Evolutionary conservation across 2,329 filamentous ascomycete species (phyloP).

Genomic region (Ophiocordyceps robertsii): DNA sequence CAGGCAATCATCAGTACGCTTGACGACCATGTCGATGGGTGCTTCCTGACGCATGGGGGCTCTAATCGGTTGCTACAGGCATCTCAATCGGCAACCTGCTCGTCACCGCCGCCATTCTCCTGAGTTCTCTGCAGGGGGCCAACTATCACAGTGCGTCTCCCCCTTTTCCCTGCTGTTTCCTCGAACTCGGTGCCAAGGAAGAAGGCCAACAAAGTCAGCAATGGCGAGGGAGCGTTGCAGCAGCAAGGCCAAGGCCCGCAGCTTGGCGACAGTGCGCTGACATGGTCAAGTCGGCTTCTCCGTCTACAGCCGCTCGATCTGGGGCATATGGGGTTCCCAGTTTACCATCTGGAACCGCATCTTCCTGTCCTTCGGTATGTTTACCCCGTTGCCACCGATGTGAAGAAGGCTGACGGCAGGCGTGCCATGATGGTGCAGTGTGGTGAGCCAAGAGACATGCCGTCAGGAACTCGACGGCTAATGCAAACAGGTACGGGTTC

Average conservation of each 20-base stretch:
- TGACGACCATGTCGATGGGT: background rate
- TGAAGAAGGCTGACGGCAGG: too few relatives aligned
- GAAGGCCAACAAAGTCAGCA: background rate
- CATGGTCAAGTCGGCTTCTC: conserved; percentile 20
- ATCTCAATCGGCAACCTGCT: conserved; percentile 25
- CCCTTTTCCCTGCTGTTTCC: too few relatives aligned
- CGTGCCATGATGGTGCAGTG: too few relatives aligned
- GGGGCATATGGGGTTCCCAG: conserved; percentile 28
- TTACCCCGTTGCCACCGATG: background rate
- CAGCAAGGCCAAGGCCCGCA: too few relatives aligned
- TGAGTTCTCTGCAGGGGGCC: conserved; percentile 28
- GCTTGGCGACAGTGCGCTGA: too few relatives aligned
- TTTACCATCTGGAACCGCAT: conserved; percentile 29
- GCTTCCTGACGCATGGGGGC: background rate
- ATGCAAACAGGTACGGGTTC: conserved; percentile 22
- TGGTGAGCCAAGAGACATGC: too few relatives aligned
- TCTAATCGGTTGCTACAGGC: conserved; percentile 5
- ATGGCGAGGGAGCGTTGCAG: too few relatives aligned
- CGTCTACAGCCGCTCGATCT: conserved; percentile 21
- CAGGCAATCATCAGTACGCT: conserved; percentile 25
- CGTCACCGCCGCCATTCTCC: conserved; percentile 22
- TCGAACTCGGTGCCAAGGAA: background rate
- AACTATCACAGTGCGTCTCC: conserved; percentile 23
- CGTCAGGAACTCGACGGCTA: too few relatives aligned
- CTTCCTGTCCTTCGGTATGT: conserved; percentile 24